Evolutionary conservation across 1,284 basidiomycete species (phyloP).

Genomic region (Cryptococcus depauperatus): DNA sequence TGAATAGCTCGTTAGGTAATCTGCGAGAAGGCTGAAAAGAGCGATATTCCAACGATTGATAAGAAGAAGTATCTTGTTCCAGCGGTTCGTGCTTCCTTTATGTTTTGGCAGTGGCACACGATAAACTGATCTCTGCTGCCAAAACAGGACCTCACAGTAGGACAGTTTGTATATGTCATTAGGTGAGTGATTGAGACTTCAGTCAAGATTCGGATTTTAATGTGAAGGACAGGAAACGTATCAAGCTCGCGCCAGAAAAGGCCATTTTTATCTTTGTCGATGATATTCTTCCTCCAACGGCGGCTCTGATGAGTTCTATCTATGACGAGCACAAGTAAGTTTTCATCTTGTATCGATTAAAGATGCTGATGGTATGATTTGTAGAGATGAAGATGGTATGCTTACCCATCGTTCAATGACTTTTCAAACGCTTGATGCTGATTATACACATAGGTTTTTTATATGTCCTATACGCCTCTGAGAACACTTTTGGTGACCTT

Average conservation of each 20-base stretch:
- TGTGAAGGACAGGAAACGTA: conserved; percentile 68
- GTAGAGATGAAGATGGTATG: conserved; percentile 75
- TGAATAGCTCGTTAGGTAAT: conserved; percentile 76
- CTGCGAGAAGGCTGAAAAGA: conserved; percentile 98
- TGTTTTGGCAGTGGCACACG: background rate
- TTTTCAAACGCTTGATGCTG: background rate
- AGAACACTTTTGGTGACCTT: conserved; percentile 80
- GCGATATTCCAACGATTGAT: conserved; percentile 98
- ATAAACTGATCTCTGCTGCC: too few species aligned
- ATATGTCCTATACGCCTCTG: conserved; percentile 91
- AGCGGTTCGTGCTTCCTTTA: conserved; percentile 53
- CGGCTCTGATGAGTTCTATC: conserved; percentile 96
- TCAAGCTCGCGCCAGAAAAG: conserved; percentile 99
- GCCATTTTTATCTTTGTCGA: conserved; percentile 99
- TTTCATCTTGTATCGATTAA: background rate
- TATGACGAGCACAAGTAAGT: conserved; percentile 98
- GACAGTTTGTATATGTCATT: conserved; percentile 99
- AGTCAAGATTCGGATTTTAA: background rate
- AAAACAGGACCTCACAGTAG: conserved; percentile 88
- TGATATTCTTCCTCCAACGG: conserved; percentile 95
- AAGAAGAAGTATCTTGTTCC: conserved; percentile 99
- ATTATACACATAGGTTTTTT: conserved; percentile 58
- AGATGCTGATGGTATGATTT: conserved; percentile 8
- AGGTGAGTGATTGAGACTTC: conserved; percentile 36
- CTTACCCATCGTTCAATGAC: background rate